Conservation (phyloP, 768 basidiomycete species). For the Boletus tylopilopsis region DNA sequence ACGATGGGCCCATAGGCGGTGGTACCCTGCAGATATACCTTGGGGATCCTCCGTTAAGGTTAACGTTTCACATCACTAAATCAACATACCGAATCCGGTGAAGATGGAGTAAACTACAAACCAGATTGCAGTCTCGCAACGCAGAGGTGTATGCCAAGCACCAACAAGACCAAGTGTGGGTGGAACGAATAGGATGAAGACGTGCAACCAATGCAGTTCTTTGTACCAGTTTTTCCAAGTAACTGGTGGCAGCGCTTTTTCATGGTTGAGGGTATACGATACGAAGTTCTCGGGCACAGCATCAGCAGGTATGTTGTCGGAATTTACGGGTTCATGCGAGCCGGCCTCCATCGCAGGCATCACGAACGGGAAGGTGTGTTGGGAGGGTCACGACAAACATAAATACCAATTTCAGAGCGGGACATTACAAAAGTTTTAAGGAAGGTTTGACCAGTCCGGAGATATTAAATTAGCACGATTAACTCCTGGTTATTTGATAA, state of each 20-base stretch:
- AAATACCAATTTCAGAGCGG: no score
- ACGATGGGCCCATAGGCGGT: conserved; percentile 92
- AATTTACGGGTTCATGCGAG: neutral
- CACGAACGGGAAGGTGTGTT: no score
- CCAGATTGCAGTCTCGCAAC: neutral
- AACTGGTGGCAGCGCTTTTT: conserved; percentile 4
- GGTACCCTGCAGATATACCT: conserved; percentile 88
- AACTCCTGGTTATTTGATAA: no score
- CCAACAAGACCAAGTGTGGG: conserved; percentile 3
- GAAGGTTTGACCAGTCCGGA: no score
- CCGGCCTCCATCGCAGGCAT: neutral
- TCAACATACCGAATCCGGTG: conserved; percentile 66
- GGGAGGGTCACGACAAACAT: no score
- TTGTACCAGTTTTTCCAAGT: conserved; percentile 13
- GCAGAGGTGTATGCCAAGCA: conserved; percentile 4
- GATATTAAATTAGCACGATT: no score
- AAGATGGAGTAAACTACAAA: conserved; percentile 47
- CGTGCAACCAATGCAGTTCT: conserved; percentile 8
- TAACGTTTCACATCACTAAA: neutral
- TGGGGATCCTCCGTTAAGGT: neutral
- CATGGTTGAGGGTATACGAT: conserved; percentile 8
- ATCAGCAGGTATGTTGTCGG: conserved; percentile 4
- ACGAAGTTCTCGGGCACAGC: conserved; percentile 8
- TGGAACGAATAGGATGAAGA: conserved; percentile 3
- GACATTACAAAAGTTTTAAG: no score